Percentiles rank a stretch among this genome's conserved stretches.
Conservation (phyloP, 225 moss, liverwort and hornwort species). For the Bryum argenteum region DNA sequence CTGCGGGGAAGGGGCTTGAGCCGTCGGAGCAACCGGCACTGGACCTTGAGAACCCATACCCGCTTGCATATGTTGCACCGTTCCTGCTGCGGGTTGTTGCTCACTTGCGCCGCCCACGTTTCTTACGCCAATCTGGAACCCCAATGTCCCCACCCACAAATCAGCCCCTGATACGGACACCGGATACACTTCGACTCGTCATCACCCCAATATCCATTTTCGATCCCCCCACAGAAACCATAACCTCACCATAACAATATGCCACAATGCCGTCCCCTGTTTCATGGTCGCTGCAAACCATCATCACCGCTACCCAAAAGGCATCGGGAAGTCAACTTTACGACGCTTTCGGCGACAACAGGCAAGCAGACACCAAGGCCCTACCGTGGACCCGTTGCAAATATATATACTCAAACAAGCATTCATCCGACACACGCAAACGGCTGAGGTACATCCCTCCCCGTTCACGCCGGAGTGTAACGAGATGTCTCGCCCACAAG, state of each 20-base stretch:
- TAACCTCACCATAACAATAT: neutral
- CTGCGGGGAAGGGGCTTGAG: constrained; percentile 51
- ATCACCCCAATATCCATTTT: neutral
- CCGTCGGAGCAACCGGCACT: constrained; percentile 34
- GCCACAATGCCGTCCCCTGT: neutral
- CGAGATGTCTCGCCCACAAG: neutral
- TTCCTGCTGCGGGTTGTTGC: constrained; percentile 38
- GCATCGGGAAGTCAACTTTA: neutral
- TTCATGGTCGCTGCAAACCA: neutral
- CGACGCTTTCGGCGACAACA: neutral
- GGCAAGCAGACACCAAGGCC: neutral
- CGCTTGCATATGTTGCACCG: constrained; percentile 45
- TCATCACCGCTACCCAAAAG: constrained; percentile 2
- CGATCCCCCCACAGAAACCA: constrained; percentile 6
- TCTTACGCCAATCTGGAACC: constrained; percentile 35
- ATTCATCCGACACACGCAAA: neutral
- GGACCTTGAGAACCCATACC: constrained; percentile 47
- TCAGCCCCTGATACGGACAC: neutral
- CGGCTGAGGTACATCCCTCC: neutral
- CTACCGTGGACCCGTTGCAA: neutral
- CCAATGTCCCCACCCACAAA: constrained; percentile 2
- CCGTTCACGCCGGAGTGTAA: too few species aligned
- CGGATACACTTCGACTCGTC: neutral
- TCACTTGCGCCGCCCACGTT: constrained; percentile 41
- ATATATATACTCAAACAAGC: neutral